Base-by-base conservation (phyloP, 2,329 filamentous ascomycete species). In the Hypoxylon sp. region DNA sequence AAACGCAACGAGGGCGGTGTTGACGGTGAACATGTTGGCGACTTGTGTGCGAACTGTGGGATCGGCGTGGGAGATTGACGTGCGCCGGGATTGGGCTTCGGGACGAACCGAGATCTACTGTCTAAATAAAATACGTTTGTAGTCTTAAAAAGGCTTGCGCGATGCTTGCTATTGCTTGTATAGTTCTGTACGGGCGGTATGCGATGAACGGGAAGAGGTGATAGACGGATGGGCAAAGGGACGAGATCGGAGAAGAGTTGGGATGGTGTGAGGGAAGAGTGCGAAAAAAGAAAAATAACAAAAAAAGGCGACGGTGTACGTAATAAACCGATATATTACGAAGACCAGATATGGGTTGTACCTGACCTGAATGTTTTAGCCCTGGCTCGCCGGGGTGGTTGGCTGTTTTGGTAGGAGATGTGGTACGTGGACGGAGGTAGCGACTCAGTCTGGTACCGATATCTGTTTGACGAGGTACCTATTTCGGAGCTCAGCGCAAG, bases 1-100 rank as follows among this genome's bases (percentile, higher is more conserved):
- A 63, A 83, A 72, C 70, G 78, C 77, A 65, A 78, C 65, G 63
- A 79, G 58, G 58, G 76, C 70, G 58, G 74, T 60, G 62, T 73
- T 72, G 62, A 59, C 47, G 55, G 55, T 54, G 55, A 72, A 66
- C 71, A 73, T 73, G 48, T 52, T 68, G 53, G 58, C 59, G 62
- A 56, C 51, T n/a, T 48, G 33, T 41, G 33, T 13, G 42, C 17
- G 35, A 45, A 17, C 20, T 33, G 37, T 33, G 40, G 37, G 50
- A 60, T 60, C 31, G 41, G 48, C 55, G 55, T 54, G 18, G 29
- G 23, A 24, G 31, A n/a, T 49, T 21, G 48, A 6, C 7, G 11
- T 18, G 31, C 37, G 26, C 52, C 45, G 31, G n/a, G 35, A 55
- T 60, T 59, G 55, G 45, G 18, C 37, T 15, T 48, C 27, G 17